A percentile compares a stretch with the other conserved stretches of the same genome.
Evolutionary conservation across 257 asterid genomes (phyloP).

Genomic region (Scutellaria galericulata): DNA sequence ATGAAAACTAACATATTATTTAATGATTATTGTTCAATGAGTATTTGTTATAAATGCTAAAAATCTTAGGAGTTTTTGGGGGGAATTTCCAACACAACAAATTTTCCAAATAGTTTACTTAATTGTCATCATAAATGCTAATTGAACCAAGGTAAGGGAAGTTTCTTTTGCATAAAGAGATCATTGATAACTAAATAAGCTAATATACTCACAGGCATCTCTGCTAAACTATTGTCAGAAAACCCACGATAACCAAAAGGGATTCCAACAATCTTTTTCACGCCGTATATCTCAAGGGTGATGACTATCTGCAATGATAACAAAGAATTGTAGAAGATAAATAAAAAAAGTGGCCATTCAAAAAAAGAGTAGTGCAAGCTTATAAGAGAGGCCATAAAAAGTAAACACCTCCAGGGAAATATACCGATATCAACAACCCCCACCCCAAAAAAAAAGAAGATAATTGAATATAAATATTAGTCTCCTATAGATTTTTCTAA

Average conservation of each 20-base stretch:
- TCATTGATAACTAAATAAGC: neutral
- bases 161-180: conserved; percentile 12
- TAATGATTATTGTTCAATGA: neutral
- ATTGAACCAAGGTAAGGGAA: neutral
- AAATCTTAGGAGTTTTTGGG: conserved; percentile 2
- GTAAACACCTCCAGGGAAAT: neutral
- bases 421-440: neutral
- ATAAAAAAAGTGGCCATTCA: conserved; percentile 10
- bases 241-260: conserved; percentile 98
- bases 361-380: neutral
- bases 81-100: neutral
- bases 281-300: conserved; percentile 94
- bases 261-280: conserved; percentile 81
- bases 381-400: neutral
- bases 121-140: neutral
- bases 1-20: neutral
- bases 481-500: neutral
- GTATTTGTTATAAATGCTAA: neutral
- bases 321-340: conserved; percentile 17
- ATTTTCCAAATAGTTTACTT: neutral
- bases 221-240: conserved; percentile 65
- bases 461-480: neutral
- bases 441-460: neutral
- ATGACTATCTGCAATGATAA: conserved; percentile 72
- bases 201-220: conserved; percentile 63